Percentiles rank a stretch among this genome's conserved stretches.
These are phyloP conservation scores for Rhodamnia argentea DNA, from an alignment of 345 rosid genomes.

Conservation along the genomic window DNA sequence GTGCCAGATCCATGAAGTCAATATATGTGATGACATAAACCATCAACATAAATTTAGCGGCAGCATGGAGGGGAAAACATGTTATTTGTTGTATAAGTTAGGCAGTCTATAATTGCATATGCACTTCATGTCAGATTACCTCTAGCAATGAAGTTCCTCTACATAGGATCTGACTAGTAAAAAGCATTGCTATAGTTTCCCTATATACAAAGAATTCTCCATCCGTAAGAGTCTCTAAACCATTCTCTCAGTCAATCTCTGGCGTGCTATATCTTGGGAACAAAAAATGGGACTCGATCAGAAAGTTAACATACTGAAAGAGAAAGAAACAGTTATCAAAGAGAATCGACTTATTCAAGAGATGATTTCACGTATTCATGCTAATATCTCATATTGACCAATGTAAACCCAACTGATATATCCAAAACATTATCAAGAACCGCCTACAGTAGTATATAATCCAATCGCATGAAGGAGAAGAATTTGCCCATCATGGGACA, in stretches of 20 bases:
- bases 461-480: neutral
- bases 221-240: neutral
- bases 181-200: neutral
- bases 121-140: neutral
- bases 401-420: neutral
- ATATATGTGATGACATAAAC: neutral
- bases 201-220: neutral
- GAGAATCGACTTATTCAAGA: neutral
- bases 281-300: neutral
- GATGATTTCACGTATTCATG: neutral
- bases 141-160: neutral
- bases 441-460: neutral
- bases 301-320: neutral
- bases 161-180: neutral
- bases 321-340: neutral
- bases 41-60: neutral
- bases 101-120: neutral
- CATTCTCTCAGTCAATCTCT: neutral
- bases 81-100: neutral
- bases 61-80: neutral
- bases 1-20: neutral
- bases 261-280: fast-evolving
- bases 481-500: neutral
- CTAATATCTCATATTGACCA: neutral
- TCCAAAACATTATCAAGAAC: neutral